phyloP scores from a whole-genome alignment of 352 stramenopile genomes.

The Phytophthora brassicae region DNA sequence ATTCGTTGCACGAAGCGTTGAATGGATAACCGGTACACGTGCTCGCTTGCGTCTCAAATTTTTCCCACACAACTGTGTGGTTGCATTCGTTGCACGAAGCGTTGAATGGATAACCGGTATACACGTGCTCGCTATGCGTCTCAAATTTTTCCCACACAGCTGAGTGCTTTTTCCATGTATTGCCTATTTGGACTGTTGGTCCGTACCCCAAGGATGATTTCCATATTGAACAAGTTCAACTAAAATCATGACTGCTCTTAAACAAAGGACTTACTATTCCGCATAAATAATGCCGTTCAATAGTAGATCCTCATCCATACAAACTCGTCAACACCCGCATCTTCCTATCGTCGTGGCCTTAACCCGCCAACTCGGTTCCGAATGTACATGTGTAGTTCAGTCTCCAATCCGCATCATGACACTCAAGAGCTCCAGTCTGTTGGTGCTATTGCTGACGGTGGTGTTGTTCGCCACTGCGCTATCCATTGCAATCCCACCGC shows the following conservation, averaged over 20 bases:
- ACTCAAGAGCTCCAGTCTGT: background rate
- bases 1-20: too few relatives aligned
- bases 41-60: background rate
- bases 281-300: background rate
- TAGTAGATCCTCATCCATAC: conserved; percentile 15
- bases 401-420: conserved; percentile 19
- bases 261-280: background rate
- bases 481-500: background rate
- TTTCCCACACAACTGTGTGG: background rate
- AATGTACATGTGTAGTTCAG: background rate
- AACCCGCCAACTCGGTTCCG: background rate
- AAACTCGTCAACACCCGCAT: conserved; percentile 1
- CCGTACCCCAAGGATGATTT: conserved; percentile 11
- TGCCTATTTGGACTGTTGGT: background rate
- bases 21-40: background rate
- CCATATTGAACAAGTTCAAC: too few relatives aligned
- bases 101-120: background rate
- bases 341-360: conserved; percentile 6
- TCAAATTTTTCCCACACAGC: background rate
- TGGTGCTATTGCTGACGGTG: conserved; percentile 11
- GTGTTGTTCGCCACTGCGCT: background rate
- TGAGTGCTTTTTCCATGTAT: background rate
- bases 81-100: too few relatives aligned
- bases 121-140: background rate
- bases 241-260: background rate